Evolutionary conservation across 116 monocot species (phyloP).

Genomic region (Zostera marina): DNA sequence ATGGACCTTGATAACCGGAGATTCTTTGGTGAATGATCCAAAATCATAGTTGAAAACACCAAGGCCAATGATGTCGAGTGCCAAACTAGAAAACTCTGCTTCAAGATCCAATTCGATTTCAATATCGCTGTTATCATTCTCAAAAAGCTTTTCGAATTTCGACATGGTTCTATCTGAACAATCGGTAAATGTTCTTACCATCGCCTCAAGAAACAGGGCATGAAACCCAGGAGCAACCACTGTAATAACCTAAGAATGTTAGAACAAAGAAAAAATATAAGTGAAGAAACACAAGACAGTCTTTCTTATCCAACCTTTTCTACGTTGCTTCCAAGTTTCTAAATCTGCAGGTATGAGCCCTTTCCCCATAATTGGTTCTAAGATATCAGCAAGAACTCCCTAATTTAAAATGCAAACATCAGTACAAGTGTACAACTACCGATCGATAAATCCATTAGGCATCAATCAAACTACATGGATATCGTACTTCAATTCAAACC

Average conservation of each 20-base stretch:
- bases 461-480: neutral
- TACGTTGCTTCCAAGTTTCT: slow-evolving; percentile 89
- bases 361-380: slow-evolving; percentile 99
- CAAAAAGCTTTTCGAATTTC: slow-evolving; percentile 65
- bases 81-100: slow-evolving; percentile 95
- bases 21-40: slow-evolving; percentile 90
- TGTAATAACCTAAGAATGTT: slow-evolving; percentile 19
- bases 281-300: neutral
- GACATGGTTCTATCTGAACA: slow-evolving; percentile 79
- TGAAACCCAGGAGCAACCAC: slow-evolving; percentile 98
- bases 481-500: slow-evolving; percentile 16
- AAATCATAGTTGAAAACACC: slow-evolving; percentile 98
- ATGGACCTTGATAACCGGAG: slow-evolving; percentile 93
- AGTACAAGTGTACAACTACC: neutral
- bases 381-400: slow-evolving; percentile 99
- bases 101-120: slow-evolving; percentile 84
- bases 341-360: slow-evolving; percentile 99
- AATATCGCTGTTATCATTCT: slow-evolving; percentile 14
- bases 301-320: slow-evolving; percentile 49
- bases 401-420: slow-evolving; percentile 6
- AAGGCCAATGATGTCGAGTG: slow-evolving; percentile 92
- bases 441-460: neutral
- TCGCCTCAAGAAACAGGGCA: slow-evolving; percentile 73
- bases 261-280: neutral
- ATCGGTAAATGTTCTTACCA: slow-evolving; percentile 66